Evolutionary conservation across 495 filamentous ascomycete genomes (phyloP).

Genomic region (Daldinia caldariorum): DNA sequence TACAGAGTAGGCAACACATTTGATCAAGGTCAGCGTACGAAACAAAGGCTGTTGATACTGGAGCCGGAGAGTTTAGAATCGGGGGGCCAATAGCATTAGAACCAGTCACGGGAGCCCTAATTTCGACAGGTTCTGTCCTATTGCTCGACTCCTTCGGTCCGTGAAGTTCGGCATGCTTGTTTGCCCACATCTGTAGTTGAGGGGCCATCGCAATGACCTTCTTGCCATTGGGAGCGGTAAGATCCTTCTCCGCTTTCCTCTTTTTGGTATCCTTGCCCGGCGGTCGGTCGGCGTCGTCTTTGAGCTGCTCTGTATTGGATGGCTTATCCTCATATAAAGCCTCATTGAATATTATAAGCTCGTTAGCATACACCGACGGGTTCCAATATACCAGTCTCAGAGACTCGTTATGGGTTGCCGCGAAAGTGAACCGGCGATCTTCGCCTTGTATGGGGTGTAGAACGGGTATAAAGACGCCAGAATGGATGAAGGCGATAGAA

Average conservation of each 20-base stretch:
- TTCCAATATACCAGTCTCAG: constrained; percentile 87
- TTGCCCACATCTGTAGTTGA: constrained; percentile 88
- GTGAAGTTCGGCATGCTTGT: constrained; percentile 86
- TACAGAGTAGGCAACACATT: constrained; percentile 82
- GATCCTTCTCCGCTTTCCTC: constrained; percentile 67
- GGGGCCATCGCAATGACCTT: constrained; percentile 63
- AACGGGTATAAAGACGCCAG: constrained; percentile 86
- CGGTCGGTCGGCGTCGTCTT: constrained; percentile 44
- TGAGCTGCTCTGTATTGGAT: constrained; percentile 48
- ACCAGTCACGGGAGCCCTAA: constrained; percentile 35
- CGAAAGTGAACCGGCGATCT: constrained; percentile 73
- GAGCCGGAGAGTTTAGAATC: constrained; percentile 8
- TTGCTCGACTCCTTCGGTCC: constrained; percentile 54
- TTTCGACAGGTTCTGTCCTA: constrained; percentile 23
- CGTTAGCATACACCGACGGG: constrained; percentile 76
- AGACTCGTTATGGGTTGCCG: constrained; percentile 73
- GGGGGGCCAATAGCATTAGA: constrained; percentile 36
- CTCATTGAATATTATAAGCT: constrained; percentile 66
- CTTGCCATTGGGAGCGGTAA: constrained; percentile 61
- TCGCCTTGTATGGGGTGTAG: constrained; percentile 63
- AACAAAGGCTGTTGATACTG: constrained; percentile 39
- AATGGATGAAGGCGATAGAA: constrained; percentile 80
- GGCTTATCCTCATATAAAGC: constrained; percentile 53
- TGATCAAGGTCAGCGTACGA: constrained; percentile 77
- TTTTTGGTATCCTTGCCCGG: constrained; percentile 73